Conservation (phyloP, 2,329 filamentous ascomycete species). For the Acrodontium crateriforme region DNA sequence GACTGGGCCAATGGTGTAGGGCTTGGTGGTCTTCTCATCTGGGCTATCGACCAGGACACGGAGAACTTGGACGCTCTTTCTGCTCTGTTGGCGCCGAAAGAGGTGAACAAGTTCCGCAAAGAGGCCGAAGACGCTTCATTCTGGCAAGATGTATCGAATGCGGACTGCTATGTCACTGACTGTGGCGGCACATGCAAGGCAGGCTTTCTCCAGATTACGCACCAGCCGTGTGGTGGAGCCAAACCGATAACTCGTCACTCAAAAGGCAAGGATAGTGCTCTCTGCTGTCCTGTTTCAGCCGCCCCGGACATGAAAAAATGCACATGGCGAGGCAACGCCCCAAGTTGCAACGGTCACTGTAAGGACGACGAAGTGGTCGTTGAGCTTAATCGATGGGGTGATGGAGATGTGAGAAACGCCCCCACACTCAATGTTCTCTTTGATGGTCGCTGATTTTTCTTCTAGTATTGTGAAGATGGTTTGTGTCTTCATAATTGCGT, state of each 20-base stretch:
- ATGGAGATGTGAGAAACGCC: not conserved
- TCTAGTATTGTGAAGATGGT: not conserved
- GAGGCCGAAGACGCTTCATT: not conserved
- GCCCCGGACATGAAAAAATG: not conserved
- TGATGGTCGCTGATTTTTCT: too few relatives aligned
- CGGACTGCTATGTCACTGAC: not conserved
- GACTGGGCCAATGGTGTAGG: slow-evolving; percentile 20
- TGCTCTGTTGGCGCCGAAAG: not conserved
- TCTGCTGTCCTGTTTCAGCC: not conserved
- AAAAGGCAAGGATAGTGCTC: not conserved
- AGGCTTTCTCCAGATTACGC: too few relatives aligned
- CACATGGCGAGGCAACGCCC: not conserved
- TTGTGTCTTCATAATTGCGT: not conserved
- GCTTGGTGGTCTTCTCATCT: slow-evolving; percentile 17
- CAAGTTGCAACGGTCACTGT: not conserved
- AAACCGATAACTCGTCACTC: not conserved
- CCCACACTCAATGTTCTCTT: not conserved
- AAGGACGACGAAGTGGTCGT: not conserved
- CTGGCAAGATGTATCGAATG: not conserved
- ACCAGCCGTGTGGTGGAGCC: not conserved
- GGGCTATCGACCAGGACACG: slow-evolving; percentile 3
- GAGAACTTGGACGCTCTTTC: not conserved
- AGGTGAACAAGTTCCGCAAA: not conserved
- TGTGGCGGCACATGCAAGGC: not conserved
- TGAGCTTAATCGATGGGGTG: not conserved